Evolutionary conservation across 176 grass and related monocot species (phyloP).

Genomic region (Oryza meyeriana): DNA sequence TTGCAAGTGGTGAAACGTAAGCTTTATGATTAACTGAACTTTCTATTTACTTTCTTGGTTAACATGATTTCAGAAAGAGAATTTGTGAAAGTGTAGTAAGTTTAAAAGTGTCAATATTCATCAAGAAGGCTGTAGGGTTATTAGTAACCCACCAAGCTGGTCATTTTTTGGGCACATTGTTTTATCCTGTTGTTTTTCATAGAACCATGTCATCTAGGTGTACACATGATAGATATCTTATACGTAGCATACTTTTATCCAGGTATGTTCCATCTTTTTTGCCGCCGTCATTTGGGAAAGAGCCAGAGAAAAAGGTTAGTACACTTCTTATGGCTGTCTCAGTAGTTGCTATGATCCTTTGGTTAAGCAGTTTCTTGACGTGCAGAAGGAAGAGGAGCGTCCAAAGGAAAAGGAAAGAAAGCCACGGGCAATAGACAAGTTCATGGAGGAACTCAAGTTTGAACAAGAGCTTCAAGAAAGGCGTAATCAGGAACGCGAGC

Average conservation of each 20-base stretch:
- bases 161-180: slow-evolving; percentile 11
- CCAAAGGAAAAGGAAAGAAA: slow-evolving; percentile 98
- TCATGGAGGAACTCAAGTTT: too few species aligned
- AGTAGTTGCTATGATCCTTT: slow-evolving; percentile 12
- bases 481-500: slow-evolving; percentile 51
- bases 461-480: slow-evolving; percentile 83
- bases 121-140: not conserved
- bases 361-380: slow-evolving; percentile 14
- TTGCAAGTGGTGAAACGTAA: not conserved
- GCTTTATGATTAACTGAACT: slow-evolving; percentile 4
- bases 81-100: not conserved
- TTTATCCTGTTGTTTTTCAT: not conserved
- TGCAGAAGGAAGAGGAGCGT: slow-evolving; percentile 78
- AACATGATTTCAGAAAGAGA: slow-evolving; percentile 19
- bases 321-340: not conserved
- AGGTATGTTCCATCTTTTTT: slow-evolving; percentile 98
- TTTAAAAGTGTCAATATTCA: not conserved
- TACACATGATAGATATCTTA: slow-evolving; percentile 35
- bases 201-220: slow-evolving; percentile 1
- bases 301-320: slow-evolving; percentile 82
- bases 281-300: slow-evolving; percentile 79
- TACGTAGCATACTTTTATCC: slow-evolving; percentile 42
- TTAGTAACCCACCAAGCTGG: not conserved
- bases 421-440: slow-evolving; percentile 78
- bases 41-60: not conserved